Evolutionary conservation across 768 basidiomycete species (phyloP).

Genomic region (Mycena galopus): DNA sequence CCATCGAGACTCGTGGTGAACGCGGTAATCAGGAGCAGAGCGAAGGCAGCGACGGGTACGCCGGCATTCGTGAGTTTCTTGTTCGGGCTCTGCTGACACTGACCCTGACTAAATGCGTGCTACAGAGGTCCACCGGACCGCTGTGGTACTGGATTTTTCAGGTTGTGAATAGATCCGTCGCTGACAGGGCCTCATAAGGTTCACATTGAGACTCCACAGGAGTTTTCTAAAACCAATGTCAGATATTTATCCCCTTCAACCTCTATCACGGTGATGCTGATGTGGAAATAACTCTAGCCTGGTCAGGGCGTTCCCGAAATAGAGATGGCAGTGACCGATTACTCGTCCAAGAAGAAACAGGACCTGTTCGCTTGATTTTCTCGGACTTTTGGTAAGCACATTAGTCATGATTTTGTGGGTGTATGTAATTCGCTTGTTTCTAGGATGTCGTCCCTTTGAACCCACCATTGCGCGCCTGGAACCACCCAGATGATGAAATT

Average conservation of each 20-base stretch:
- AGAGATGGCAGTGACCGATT: too few species aligned
- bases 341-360: too few species aligned
- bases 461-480: too few species aligned
- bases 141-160: conserved; percentile 11
- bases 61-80: conserved; percentile 8
- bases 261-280: not conserved
- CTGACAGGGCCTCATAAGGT: not conserved
- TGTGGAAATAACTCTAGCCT: not conserved
- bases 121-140: conserved; percentile 3
- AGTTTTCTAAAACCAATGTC: not conserved
- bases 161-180: conserved; percentile 13
- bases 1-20: not conserved
- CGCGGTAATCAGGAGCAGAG: too few species aligned
- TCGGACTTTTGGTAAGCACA: not conserved
- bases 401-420: not conserved
- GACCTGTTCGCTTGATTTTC: not conserved
- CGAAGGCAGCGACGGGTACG: too few species aligned
- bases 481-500: too few species aligned
- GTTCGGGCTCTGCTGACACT: not conserved
- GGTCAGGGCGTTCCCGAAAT: not conserved
- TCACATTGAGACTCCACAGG: not conserved
- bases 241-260: not conserved
- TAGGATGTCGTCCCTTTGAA: too few species aligned
- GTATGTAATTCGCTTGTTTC: too few species aligned
- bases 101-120: conserved; percentile 13